Evolutionary conservation across 129 eudicot genomes (phyloP).

Genomic region (Pseudognaphalium luteoalbum): DNA sequence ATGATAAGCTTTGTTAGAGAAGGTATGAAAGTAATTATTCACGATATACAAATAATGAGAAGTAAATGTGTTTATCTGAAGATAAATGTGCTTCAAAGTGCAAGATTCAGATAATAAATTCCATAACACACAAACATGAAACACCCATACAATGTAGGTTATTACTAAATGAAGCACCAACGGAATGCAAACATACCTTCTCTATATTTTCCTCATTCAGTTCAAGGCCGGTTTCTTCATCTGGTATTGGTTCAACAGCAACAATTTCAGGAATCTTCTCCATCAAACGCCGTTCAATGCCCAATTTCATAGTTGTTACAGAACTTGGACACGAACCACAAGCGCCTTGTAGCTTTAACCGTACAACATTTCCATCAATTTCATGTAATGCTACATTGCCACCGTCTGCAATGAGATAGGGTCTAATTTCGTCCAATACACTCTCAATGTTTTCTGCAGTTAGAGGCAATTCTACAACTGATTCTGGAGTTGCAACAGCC

Average conservation of each 20-base stretch:
- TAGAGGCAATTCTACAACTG: conserved; percentile 75
- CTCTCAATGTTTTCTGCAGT: conserved; percentile 88
- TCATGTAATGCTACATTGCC: conserved; percentile 96
- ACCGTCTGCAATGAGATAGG: conserved; percentile 92
- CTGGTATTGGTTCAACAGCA: conserved; percentile 75
- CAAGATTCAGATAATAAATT: not conserved
- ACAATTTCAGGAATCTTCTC: conserved; percentile 92
- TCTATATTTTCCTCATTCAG: conserved; percentile 88
- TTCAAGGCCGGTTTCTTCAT: conserved; percentile 92
- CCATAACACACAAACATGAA: not conserved
- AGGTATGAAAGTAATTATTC: not conserved
- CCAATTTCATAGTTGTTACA: conserved; percentile 85
- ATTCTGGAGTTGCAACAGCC: conserved; percentile 83
- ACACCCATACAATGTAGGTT: not conserved
- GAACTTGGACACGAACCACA: conserved; percentile 99
- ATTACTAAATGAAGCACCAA: not conserved
- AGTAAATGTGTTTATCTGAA: not conserved
- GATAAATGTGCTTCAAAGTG: not conserved
- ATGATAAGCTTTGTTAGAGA: not conserved
- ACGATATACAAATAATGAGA: not conserved
- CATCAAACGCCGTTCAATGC: conserved; percentile 91
- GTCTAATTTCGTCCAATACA: conserved; percentile 88
- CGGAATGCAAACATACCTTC: conserved; percentile 48
- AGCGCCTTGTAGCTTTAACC: conserved; percentile 91
- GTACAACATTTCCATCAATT: conserved; percentile 84